A percentile compares a stretch with the other conserved stretches of the same genome.
Evolutionary conservation across 306 rosid species (phyloP).

Genomic region (Quercus engelmannii): DNA sequence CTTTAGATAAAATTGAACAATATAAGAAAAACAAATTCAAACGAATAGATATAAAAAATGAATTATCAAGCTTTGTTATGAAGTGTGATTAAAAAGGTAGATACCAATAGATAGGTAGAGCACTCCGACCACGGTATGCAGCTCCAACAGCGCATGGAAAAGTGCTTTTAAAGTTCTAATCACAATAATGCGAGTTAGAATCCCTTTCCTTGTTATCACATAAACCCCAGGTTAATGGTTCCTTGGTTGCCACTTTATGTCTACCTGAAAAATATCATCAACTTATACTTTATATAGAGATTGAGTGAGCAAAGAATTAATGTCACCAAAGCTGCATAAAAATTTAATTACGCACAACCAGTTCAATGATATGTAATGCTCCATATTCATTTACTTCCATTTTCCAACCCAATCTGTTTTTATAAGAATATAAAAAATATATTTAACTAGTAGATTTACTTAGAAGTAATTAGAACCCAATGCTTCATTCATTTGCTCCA

Average conservation of each 20-base stretch:
- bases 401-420: no score
- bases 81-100: no score
- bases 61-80: no score
- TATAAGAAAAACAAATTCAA: constrained; percentile 1
- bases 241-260: constrained; percentile 93
- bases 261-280: constrained; percentile 60
- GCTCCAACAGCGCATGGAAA: constrained; percentile 44
- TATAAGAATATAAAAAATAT: no score
- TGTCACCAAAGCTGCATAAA: neutral
- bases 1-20: neutral
- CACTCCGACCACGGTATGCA: no score
- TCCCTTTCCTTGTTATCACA: constrained; percentile 92
- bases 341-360: neutral
- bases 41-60: constrained; percentile 66
- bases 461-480: no score
- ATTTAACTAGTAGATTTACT: no score
- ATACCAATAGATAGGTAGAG: no score
- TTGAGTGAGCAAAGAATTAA: neutral
- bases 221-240: constrained; percentile 93
- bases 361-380: neutral
- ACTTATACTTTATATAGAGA: neutral
- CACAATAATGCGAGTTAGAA: constrained; percentile 81
- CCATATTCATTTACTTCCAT: neutral
- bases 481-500: no score
- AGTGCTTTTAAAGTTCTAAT: constrained; percentile 64